phyloP scores from a whole-genome alignment of 1,139 yeast species.

The Hanseniaspora gamundiae region DNA sequence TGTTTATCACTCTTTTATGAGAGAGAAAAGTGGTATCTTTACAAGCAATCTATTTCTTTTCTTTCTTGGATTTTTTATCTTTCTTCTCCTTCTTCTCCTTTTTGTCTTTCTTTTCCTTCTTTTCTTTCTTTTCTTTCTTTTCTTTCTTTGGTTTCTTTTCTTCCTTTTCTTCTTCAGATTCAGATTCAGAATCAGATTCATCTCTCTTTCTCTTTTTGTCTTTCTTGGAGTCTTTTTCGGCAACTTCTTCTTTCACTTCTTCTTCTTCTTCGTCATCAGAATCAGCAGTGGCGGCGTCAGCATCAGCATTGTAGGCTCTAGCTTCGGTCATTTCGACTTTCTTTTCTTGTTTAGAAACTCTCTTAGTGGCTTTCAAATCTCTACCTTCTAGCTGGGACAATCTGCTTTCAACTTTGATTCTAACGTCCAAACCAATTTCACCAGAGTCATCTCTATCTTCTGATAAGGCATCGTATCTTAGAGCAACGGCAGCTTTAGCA shows the following conservation, averaged over 20 bases:
- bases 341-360: constrained; percentile 61
- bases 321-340: constrained; percentile 78
- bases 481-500: constrained; percentile 93
- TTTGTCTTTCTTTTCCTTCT: constrained; percentile 31
- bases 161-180: constrained; percentile 34
- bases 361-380: constrained; percentile 72
- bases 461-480: constrained; percentile 92
- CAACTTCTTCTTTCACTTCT: constrained; percentile 23
- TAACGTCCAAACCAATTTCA: constrained; percentile 81
- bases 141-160: constrained; percentile 30
- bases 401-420: constrained; percentile 91
- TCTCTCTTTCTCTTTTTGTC: constrained; percentile 29
- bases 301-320: constrained; percentile 87
- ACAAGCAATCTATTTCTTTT: constrained; percentile 8
- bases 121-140: constrained; percentile 23
- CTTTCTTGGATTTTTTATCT: constrained; percentile 36
- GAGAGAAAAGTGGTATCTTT: too few species aligned
- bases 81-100: constrained; percentile 33
- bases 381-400: constrained; percentile 94
- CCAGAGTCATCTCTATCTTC: constrained; percentile 96
- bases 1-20: too few species aligned
- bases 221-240: constrained; percentile 29
- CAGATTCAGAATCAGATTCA: constrained; percentile 17
- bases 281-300: constrained; percentile 52
- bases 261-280: constrained; percentile 37